Evolutionary conservation across 1,284 basidiomycete species (phyloP), one percentile per base, ranked within the genome.

Genomic region (Malassezia yamatoensis): DNA sequence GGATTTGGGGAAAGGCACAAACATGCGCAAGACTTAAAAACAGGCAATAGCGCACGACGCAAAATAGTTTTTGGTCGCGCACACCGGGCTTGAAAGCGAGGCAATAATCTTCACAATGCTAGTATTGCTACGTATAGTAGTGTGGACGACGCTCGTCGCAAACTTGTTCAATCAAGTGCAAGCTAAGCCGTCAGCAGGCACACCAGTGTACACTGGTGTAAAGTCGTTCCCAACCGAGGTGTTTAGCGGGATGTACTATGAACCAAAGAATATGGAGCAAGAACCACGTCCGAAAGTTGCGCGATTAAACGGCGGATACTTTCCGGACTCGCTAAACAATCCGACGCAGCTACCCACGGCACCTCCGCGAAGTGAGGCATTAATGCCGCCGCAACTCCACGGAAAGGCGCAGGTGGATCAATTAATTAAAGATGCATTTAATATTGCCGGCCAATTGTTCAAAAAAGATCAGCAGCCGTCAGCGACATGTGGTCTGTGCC

Each of bases 401-500:
- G 41, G 36, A 41, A 39, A 18, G 5, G 54, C 24, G 13, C 33
- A 51, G 15, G 24, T 46, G 11, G 49, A 56, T 44, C 16, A 45
- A 39, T 33, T 56, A 8, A 44, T 56, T 21, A 38, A 47, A 34
- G 18, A 49, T 1, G 33, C 38, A 13, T 56, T 43, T 18, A 44
- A 51, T 38, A 36, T 56, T 29, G 41, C 32, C 85, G 7, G 79
- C 79, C 4, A 77, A 74, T 80, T 81, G 7, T 76, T 79, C 60
- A 53, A 60, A 50, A 59, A 64, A 34, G 38, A 43, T 68, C 77
- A 34, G 59, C 49, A 51, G 10, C 74, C 35, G 73, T 76, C 40
- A 76, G 80, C 71, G 29, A 67, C 63, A 20, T 88, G 86, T 69
- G 79, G 80, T 6, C 78, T 78, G 60, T 88, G 86, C 72, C 79